Base-by-base conservation (phyloP, 2,329 filamentous ascomycete genomes). In the Phyllosticta ampelicida region DNA sequence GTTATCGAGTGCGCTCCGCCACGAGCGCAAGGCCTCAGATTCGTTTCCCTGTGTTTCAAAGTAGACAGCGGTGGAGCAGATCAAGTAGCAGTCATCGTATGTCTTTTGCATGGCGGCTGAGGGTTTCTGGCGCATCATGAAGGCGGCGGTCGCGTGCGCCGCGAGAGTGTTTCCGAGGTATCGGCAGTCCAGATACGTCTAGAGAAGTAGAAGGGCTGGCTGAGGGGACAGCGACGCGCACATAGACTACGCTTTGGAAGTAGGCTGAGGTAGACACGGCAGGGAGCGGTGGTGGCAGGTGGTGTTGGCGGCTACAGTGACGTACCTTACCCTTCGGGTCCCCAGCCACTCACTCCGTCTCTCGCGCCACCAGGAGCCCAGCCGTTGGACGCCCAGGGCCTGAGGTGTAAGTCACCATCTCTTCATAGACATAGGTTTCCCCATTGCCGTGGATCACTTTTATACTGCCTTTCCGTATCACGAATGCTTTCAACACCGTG, bases 11-110 rank as follows among this genome's bases (percentile, higher is more conserved):
- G 91, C 92, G 60, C 84, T 83, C 70, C 84, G 87, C 94, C 94
- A 99, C 68, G 89, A 91, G 67, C 89, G 82, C 71, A 95, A 81
- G 13, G 94, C 92, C 78, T 97, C 92, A 60, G 81, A 77, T 75
- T 97, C 91, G 70, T 96, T 92, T 64, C 89, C 90, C 90, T 95
- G 87, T 70, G 86, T 84, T 76, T 99, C 94, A 72, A 96, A 96
- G 75, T 96, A 96, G 56, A 96, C 89, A 48, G 92, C 92, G 1
- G 91, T 97, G 13, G 91, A 96, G 74, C 91, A 96, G 69, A 87
- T 90, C 66, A 96, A 76, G 75, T 96, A 96, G 73, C 88, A 91
- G 73, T 97, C 90, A 76, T 97, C 92, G 75, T 97, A 97, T 58
- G 90, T 95, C 81, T 96, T 96, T 76, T 97, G 92, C 72, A 96